These are phyloP conservation scores for Rhizoclosmatium sp. DNA, from an alignment of 192 early-diverging fungal species.

Conservation along the genomic window DNA sequence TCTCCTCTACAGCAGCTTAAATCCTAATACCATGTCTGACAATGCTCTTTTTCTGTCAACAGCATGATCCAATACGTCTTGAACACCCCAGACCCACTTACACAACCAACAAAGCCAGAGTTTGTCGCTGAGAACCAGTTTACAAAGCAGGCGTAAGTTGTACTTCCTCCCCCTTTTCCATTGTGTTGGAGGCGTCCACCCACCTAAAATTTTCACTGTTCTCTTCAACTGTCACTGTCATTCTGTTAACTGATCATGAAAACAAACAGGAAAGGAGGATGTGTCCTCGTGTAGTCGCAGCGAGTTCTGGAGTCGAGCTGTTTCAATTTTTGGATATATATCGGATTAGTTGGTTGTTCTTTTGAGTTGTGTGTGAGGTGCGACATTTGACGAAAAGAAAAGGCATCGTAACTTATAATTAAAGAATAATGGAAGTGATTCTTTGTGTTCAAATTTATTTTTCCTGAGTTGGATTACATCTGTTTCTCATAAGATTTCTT, in stretches of 20 bases:
- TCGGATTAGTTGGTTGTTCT: too few species aligned
- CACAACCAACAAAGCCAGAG: conserved; percentile 51
- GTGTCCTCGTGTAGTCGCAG: conserved; percentile 13
- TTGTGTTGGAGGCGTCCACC: neutral
- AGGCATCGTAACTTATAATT: too few species aligned
- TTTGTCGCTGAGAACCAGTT: conserved; percentile 60
- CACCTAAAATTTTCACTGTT: neutral
- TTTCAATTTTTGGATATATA: too few species aligned
- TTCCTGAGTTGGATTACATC: too few species aligned
- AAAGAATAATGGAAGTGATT: too few species aligned
- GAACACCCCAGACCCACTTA: conserved; percentile 59
- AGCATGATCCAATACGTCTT: conserved; percentile 57
- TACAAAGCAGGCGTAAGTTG: conserved; percentile 45
- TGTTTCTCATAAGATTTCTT: too few species aligned
- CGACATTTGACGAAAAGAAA: too few species aligned
- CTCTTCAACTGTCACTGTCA: neutral
- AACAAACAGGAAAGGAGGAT: conserved; percentile 33
- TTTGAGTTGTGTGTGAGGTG: too few species aligned
- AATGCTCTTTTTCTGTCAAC: neutral
- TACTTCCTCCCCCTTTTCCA: too few species aligned
- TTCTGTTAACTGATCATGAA: neutral
- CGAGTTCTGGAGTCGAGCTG: too few species aligned
- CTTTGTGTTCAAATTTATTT: too few species aligned
- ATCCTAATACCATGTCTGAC: neutral
- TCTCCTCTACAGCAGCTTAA: too few species aligned